Conservation (phyloP, 805 yeast species). For the Saturnispora gosingensis region DNA sequence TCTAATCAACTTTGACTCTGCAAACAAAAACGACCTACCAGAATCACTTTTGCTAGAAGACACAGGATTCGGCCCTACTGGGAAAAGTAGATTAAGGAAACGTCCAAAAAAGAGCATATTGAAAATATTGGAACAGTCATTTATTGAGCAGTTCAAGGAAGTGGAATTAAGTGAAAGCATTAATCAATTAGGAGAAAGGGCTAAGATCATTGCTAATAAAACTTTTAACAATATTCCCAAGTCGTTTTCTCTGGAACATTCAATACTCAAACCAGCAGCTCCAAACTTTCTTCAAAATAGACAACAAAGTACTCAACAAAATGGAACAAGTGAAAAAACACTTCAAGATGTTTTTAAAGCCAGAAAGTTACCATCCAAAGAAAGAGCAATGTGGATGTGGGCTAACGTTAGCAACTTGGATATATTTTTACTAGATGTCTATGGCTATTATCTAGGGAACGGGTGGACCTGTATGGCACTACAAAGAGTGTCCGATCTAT, state of each 20-base stretch:
- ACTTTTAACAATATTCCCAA: constrained; percentile 20
- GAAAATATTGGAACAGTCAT: constrained; percentile 11
- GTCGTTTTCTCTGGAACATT: constrained; percentile 10
- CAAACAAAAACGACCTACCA: constrained; percentile 8
- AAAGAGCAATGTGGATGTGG: constrained; percentile 90
- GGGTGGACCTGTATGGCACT: constrained; percentile 77
- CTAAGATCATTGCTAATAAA: constrained; percentile 21
- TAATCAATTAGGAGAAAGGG: constrained; percentile 20
- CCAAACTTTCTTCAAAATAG: constrained; percentile 10
- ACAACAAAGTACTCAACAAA: neutral
- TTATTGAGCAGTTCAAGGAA: constrained; percentile 15
- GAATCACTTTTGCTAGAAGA: constrained; percentile 22
- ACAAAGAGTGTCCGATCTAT: constrained; percentile 53
- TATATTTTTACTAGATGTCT: constrained; percentile 72
- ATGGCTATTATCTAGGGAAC: constrained; percentile 74
- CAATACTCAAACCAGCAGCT: constrained; percentile 9
- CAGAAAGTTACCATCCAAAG: constrained; percentile 46
- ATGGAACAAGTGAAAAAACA: neutral
- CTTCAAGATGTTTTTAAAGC: constrained; percentile 9
- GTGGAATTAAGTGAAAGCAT: constrained; percentile 17
- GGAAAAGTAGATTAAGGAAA: neutral
- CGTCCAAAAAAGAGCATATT: constrained; percentile 8
- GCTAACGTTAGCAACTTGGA: constrained; percentile 92
- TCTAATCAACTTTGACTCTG: neutral
- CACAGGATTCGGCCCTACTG: neutral